Conservation (phyloP, 306 rosid species). For the Rosa persica region DNA sequence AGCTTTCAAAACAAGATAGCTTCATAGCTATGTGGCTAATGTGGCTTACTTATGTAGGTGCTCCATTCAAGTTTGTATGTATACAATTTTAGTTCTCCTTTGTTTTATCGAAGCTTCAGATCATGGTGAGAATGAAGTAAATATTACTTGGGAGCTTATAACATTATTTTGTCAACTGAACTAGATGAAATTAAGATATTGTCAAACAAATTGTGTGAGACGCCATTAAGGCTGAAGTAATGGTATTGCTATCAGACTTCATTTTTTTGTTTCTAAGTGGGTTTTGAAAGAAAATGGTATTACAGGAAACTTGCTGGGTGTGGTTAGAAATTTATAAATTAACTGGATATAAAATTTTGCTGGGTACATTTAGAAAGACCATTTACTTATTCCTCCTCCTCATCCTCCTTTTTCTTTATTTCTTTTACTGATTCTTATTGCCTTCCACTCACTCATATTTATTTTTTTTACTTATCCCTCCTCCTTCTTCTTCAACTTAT, state of each 20-base stretch:
- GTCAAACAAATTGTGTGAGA: neutral
- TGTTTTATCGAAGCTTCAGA: neutral
- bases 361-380: no score
- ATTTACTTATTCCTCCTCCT: no score
- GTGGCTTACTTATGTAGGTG: neutral
- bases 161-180: neutral
- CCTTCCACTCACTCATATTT: no score
- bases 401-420: no score
- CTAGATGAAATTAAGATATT: no score
- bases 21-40: conserved; percentile 15
- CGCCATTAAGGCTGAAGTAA: conserved; percentile 13
- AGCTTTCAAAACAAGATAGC: conserved; percentile 19
- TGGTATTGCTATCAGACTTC: neutral
- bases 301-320: no score
- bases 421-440: no score
- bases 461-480: no score
- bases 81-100: conserved; percentile 16
- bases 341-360: no score
- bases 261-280: neutral
- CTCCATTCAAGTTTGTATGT: conserved; percentile 12
- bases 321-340: no score
- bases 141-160: conserved; percentile 4
- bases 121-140: neutral
- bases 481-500: no score
- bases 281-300: no score